A percentile compares a stretch with the other conserved stretches of the same genome.
These are phyloP conservation scores for Macadamia tetraphylla DNA, from an alignment of 164 flowering plant species.

Conservation along the genomic window DNA sequence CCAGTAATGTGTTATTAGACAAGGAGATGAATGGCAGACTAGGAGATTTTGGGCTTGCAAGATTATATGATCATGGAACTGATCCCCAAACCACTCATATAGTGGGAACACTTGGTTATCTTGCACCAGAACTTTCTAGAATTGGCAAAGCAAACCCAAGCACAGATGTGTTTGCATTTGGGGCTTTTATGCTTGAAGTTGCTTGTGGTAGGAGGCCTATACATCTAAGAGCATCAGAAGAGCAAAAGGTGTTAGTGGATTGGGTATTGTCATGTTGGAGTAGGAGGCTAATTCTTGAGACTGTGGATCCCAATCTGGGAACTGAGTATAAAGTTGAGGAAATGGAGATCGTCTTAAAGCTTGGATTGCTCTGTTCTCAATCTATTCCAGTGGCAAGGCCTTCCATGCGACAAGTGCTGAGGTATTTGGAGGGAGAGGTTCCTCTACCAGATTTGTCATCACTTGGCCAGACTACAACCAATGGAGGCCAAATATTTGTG, in stretches of 20 bases:
- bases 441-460: not conserved
- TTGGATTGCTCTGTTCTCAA: conserved; percentile 12
- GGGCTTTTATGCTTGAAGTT: no score
- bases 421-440: conserved; percentile 1
- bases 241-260: conserved; percentile 10
- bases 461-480: not conserved
- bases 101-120: conserved; percentile 8
- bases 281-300: not conserved
- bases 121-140: no score
- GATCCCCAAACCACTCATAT: conserved; percentile 14
- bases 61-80: conserved; percentile 18
- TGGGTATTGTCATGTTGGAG: conserved; percentile 14
- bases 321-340: not conserved
- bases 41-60: conserved; percentile 23
- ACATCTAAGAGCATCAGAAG: not conserved
- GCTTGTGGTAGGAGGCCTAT: no score
- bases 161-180: no score
- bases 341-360: no score
- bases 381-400: conserved; percentile 11
- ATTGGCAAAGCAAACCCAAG: no score
- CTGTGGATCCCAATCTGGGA: conserved; percentile 10
- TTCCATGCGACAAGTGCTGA: conserved; percentile 9
- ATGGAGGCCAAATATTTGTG: no score
- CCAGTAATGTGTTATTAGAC: conserved; percentile 19
- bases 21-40: conserved; percentile 13